Base-by-base conservation (phyloP, 1,284 basidiomycete genomes). In the Erythrobasidium hasegawianum region DNA sequence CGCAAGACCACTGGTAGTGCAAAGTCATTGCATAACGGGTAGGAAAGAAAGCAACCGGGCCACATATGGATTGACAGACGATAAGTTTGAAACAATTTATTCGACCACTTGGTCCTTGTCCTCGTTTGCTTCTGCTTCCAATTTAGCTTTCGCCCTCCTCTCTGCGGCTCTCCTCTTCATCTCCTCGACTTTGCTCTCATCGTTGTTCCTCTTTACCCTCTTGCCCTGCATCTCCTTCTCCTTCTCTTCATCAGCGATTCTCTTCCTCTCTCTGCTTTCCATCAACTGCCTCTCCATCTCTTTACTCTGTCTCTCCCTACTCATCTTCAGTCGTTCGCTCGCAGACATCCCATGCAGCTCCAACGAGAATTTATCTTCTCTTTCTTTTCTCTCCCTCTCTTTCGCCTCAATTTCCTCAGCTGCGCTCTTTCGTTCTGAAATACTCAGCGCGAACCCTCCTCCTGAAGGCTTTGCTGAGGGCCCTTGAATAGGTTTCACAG, bases 381-480 rank as follows among this genome's bases (percentile, higher is more conserved):
- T 10, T 3, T 56, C 29, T 29, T 53, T 38, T 11, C 55, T 38
- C 8, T 59, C 64, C 1, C 10, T 5, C 39, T 59, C 57, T 38
- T 29, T 43, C 13, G 20, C 16, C 56, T 60, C 62, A 7, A 57
- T 18, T 43, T 57, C 61, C 29, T 64, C 54, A 47, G 43, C 14
- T 40, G 29, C 49, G 43, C 39, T 24, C 20, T 53, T 68, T n/a
- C 70, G 67, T 43, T 62, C 55, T 2, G 67, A 33, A 8, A 87
- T 85, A 0, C 85, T 84, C 9, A 83, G 85, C 58, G 71, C 74
- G 18, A 87, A 86, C 70, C 80, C 86, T 7, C 78, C 78, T 85
- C n/a, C n/a, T n/a, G n/a, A n/a, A n/a, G n/a, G n/a, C 18, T 81
- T 84, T 52, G 75, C 4, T 64, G 64, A 11, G 27, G 68, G 53